Evolutionary conservation across 2,329 filamentous ascomycete species (phyloP), one percentile per base, ranked within the genome.

Genomic region (Cordyceps cateniannulata): DNA sequence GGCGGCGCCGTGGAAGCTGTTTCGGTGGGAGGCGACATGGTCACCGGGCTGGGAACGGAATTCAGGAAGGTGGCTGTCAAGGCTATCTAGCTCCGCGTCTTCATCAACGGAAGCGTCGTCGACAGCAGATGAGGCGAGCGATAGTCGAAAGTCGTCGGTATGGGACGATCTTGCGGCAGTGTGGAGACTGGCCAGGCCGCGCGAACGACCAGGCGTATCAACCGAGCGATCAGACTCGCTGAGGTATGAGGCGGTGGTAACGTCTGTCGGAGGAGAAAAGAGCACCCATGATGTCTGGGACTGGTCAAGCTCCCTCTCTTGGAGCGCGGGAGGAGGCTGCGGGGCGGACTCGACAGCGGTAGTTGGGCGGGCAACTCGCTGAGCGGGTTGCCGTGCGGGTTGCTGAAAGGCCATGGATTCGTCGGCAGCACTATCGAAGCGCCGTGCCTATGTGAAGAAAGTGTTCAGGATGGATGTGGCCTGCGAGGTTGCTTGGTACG

Each of bases 271-370:
- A 1, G 91, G 91, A 8, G 92, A 90, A 79, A 99, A 99, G 65
- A 99, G 85, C 59, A 98, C 89, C 95, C 95, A 99, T 53, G 57
- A 52, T 83, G 96, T 93, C 74, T 95, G 89, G 14, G 90, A 88
- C 65, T 93, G 88, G 63, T 90, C 85, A 62, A 85, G 76, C 48
- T 65, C 67, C 24, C 69, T 68, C 53, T 75, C 73, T 40, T 72
- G 62, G 20, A 59, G 49, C 5, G 35, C 40, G 7, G 27, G n/a
- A 66, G 61, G 61, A 67, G 69, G 65, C 68, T 71, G 71, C 55
- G 67, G 35, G 18, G 66, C 65, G 53, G 68, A 64, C 25, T 74
- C 72, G 32, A 74, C 69, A 40, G 79, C 76, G 18, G 76, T 74
- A 22, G 71, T 71, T 3, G 75, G 69, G 29, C 76, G 78, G 51